Evolutionary conservation across 2,329 filamentous ascomycete species (phyloP), one percentile per base, ranked within the genome.

Genomic region (Torrubiellomyces zombiae): DNA sequence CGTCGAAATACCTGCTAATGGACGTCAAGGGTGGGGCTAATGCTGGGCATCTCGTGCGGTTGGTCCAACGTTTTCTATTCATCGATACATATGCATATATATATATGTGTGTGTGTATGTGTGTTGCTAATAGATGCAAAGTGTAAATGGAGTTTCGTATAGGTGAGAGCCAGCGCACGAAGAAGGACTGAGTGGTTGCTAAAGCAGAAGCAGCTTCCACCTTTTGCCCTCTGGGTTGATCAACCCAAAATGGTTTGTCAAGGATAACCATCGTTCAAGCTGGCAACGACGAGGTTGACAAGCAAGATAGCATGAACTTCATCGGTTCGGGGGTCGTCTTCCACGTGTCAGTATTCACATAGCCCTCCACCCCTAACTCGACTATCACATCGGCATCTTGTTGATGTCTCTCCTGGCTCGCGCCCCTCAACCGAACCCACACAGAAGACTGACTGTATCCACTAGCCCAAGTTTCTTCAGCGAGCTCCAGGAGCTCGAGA

Each of bases 271-370:
- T n/a, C n/a, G n/a, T n/a, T 8, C 18, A n/a, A 8, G 8, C 18
- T 8, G 26, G 27, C 24, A 29, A 29, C 27, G 14, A 22, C 22
- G 19, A 27, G 12, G 18, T 21, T 30, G 18, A 32, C 28, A 29
- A 19, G 10, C 14, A 9, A 16, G 13, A 33, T 67, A 47, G 60
- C 68, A 24, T 24, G 39, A 85, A 83, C 53, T 56, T 85, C 28
- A 75, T 85, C 44, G 78, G 76, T 30, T 75, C 72, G 24, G 75
- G 60, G 21, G 63, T 67, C 20, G 67, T 79, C 30, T 69, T 80
- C 35, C 67, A 80, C 48, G 60, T 28, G 12, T 25, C 9, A 25
- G 24, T 25, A 7, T 20, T 18, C 5, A 20, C 16, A 18, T 14
- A 17, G n/a, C 23, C 76, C n/a, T n/a, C n/a, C n/a, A n/a, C n/a